Conservation (phyloP, 1,284 basidiomycete genomes). For the Ustilago sp. region DNA sequence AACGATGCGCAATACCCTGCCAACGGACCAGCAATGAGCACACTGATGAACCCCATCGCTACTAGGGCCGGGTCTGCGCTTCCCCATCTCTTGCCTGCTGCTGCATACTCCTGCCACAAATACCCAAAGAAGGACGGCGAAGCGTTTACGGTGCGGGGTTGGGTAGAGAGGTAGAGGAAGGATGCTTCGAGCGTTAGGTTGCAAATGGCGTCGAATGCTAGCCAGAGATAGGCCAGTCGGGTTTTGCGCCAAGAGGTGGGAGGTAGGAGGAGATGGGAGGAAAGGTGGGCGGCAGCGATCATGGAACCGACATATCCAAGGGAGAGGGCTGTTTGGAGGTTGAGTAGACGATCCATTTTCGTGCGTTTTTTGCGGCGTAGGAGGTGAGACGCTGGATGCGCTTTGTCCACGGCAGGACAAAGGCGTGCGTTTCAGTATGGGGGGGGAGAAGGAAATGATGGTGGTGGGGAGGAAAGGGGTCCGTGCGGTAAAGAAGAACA, state of each 20-base stretch:
- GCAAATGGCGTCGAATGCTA: constrained; percentile 63
- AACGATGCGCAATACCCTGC: constrained; percentile 59
- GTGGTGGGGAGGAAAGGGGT: constrained; percentile 15
- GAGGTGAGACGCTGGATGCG: constrained; percentile 6
- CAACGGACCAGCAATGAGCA: constrained; percentile 57
- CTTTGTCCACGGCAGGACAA: constrained; percentile 1
- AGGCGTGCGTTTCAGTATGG: neutral
- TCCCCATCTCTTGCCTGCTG: constrained; percentile 62
- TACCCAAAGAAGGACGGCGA: constrained; percentile 54
- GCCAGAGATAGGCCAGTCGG: constrained; percentile 56
- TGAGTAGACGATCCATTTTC: constrained; percentile 45
- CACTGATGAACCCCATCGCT: constrained; percentile 61
- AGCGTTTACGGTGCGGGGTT: constrained; percentile 50
- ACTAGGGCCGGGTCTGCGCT: constrained; percentile 57
- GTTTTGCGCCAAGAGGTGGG: constrained; percentile 23
- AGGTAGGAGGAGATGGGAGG: constrained; percentile 23
- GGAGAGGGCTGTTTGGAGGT: constrained; percentile 45
- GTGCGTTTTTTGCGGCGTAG: neutral
- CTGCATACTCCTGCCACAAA: constrained; percentile 64
- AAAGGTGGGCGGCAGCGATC: constrained; percentile 28
- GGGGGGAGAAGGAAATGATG: neutral
- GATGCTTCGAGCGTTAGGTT: constrained; percentile 61
- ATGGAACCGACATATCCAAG: constrained; percentile 51
- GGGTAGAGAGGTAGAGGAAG: constrained; percentile 59
- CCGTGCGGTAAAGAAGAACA: constrained; percentile 9